Percentiles rank a stretch among this genome's conserved stretches.
Evolutionary conservation across 306 rosid genomes (phyloP).

Genomic region (Carpinus viminea): DNA sequence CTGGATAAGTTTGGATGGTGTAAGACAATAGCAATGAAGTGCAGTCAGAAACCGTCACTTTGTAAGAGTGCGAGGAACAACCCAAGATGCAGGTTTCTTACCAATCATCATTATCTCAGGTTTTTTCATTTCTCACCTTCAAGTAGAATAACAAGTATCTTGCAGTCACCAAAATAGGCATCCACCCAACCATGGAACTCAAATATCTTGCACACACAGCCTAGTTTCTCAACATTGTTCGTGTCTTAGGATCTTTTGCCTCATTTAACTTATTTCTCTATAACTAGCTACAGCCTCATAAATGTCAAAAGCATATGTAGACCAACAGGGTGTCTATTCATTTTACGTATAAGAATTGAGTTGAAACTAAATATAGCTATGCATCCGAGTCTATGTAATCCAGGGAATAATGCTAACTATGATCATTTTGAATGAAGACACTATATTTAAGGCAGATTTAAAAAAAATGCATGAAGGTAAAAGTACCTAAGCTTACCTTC

Average conservation of each 20-base stretch:
- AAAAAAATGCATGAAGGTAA: slow-evolving; percentile 18
- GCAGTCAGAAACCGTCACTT: not conserved
- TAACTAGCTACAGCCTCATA: not conserved
- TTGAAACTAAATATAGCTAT: not conserved
- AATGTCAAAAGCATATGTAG: not conserved
- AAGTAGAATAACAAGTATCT: not conserved
- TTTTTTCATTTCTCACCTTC: not conserved
- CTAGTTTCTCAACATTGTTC: not conserved
- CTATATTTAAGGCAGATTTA: not conserved
- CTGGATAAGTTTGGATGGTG: slow-evolving; percentile 1
- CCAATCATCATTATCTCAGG: not conserved
- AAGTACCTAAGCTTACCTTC: slow-evolving; percentile 58
- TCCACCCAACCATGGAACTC: not conserved
- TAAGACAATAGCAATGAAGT: not conserved
- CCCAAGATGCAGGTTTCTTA: not conserved
- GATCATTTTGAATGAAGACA: not conserved
- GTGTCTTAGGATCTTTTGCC: not conserved
- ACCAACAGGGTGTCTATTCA: not conserved
- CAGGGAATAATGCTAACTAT: not conserved
- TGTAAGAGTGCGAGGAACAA: too few relatives aligned
- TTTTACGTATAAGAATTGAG: not conserved
- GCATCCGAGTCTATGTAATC: too few relatives aligned
- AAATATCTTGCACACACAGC: not conserved
- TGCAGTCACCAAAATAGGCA: slow-evolving; percentile 1
- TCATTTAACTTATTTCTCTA: not conserved